Evolutionary conservation across 2,329 filamentous ascomycete species (phyloP).

Genomic region (Colletotrichum gloeosporioides): DNA sequence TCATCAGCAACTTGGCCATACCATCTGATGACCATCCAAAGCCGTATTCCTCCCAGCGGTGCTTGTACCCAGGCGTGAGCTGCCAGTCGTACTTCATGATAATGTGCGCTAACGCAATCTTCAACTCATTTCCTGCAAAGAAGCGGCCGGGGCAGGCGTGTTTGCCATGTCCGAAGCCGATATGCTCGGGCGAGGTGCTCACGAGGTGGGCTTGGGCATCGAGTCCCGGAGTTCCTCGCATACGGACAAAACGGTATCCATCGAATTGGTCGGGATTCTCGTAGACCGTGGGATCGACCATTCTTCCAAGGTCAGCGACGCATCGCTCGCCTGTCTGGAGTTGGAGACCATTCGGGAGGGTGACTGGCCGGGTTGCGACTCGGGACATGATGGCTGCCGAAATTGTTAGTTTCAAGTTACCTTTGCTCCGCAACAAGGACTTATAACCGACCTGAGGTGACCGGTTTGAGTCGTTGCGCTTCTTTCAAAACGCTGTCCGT

Average conservation of each 20-base stretch:
- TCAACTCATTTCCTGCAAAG: slow-evolving; percentile 51
- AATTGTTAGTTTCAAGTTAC: too few species aligned
- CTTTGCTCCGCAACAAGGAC: too few species aligned
- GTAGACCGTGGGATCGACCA: background rate
- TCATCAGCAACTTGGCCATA: slow-evolving; percentile 2
- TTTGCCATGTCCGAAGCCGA: slow-evolving; percentile 42
- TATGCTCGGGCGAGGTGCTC: slow-evolving; percentile 37
- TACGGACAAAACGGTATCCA: background rate
- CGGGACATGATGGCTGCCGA: background rate
- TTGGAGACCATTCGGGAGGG: slow-evolving; percentile 5
- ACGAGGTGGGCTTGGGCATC: slow-evolving; percentile 38
- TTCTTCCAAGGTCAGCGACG: background rate
- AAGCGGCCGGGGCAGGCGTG: slow-evolving; percentile 49
- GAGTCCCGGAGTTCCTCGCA: background rate
- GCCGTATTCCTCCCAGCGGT: background rate
- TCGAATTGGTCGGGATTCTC: background rate
- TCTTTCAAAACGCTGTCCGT: slow-evolving; percentile 49
- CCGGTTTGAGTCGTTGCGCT: slow-evolving; percentile 29
- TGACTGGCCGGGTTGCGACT: background rate
- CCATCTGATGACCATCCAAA: background rate
- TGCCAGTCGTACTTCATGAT: slow-evolving; percentile 16
- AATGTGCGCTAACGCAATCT: slow-evolving; percentile 26
- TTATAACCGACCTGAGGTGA: background rate
- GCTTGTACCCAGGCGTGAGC: background rate
- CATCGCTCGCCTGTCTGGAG: slow-evolving; percentile 6